Percentiles rank a stretch among this genome's conserved stretches.
phyloP scores from a whole-genome alignment of 164 flowering plant genomes.

The Berberis thunbergii region DNA sequence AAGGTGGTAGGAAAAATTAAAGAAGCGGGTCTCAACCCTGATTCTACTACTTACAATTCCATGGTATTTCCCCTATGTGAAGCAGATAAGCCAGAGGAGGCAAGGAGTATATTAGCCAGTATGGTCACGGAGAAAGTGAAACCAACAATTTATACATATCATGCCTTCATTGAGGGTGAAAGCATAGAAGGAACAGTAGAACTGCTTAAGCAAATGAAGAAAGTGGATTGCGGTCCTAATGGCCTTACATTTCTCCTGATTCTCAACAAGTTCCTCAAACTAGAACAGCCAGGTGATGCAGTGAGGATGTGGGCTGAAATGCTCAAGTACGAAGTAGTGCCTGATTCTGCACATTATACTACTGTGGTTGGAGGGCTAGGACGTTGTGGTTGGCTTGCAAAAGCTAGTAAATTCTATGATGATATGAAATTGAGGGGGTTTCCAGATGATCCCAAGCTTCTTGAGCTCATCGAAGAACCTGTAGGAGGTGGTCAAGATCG shows the following conservation, averaged over 20 bases:
- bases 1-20: conserved; percentile 51
- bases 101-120: conserved; percentile 35
- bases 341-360: conserved; percentile 41
- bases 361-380: conserved; percentile 50
- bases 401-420: conserved; percentile 53
- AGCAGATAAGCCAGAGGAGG: conserved; percentile 52
- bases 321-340: conserved; percentile 37
- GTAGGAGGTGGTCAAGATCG: conserved; percentile 8
- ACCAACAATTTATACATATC: conserved; percentile 59
- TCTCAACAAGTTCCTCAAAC: conserved; percentile 39
- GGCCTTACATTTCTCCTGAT: conserved; percentile 45
- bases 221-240: conserved; percentile 44
- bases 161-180: conserved; percentile 46
- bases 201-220: conserved; percentile 50
- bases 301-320: conserved; percentile 61
- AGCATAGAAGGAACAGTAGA: conserved; percentile 43
- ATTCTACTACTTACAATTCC: conserved; percentile 54
- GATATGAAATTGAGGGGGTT: conserved; percentile 61
- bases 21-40: conserved; percentile 46
- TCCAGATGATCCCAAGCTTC: conserved; percentile 56
- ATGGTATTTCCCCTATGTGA: conserved; percentile 72
- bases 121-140: conserved; percentile 46
- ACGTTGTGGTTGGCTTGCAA: conserved; percentile 35
- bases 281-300: conserved; percentile 48
- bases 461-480: conserved; percentile 38